Percentiles rank a stretch among this genome's conserved stretches.
phyloP scores from a whole-genome alignment of 2,329 filamentous ascomycete genomes.

The Cladosporium sp. region DNA sequence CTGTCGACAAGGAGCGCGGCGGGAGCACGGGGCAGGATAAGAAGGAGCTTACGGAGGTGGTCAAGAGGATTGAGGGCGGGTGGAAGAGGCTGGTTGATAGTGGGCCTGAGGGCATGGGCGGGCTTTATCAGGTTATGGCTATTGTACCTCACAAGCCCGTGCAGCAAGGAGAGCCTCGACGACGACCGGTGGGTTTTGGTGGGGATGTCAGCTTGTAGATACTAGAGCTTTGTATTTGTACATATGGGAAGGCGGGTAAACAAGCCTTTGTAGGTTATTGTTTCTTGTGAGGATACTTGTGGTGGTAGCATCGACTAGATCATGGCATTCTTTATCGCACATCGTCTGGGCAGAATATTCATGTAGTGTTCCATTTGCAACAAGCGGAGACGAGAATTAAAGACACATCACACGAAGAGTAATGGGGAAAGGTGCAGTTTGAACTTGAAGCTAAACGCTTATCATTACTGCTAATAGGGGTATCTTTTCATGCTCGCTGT shows the following conservation, averaged over 20 bases:
- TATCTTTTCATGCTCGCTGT: too few species aligned
- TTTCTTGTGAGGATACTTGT: too few species aligned
- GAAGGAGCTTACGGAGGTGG: slow-evolving; percentile 44
- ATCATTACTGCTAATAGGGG: too few species aligned
- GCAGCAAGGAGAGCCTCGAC: slow-evolving; percentile 62
- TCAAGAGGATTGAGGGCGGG: slow-evolving; percentile 62
- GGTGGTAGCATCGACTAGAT: too few species aligned
- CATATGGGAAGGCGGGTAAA: not conserved
- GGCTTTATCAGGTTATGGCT: slow-evolving; percentile 87
- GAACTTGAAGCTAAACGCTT: too few species aligned
- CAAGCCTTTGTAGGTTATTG: too few species aligned
- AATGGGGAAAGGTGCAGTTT: too few species aligned
- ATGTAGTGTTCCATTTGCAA: too few species aligned
- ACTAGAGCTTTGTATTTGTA: not conserved
- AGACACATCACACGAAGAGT: too few species aligned
- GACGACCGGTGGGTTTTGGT: slow-evolving; percentile 87
- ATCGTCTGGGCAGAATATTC: too few species aligned
- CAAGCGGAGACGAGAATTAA: too few species aligned
- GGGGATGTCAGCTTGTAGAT: slow-evolving; percentile 49
- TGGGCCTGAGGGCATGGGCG: slow-evolving; percentile 84
- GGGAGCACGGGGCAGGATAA: slow-evolving; percentile 34
- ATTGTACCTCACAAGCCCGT: slow-evolving; percentile 61
- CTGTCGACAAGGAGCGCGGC: slow-evolving; percentile 29
- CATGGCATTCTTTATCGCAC: too few species aligned
- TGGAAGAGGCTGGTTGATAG: slow-evolving; percentile 83